Conservation (phyloP, 805 yeast species). For the Saturnispora gosingensis region DNA sequence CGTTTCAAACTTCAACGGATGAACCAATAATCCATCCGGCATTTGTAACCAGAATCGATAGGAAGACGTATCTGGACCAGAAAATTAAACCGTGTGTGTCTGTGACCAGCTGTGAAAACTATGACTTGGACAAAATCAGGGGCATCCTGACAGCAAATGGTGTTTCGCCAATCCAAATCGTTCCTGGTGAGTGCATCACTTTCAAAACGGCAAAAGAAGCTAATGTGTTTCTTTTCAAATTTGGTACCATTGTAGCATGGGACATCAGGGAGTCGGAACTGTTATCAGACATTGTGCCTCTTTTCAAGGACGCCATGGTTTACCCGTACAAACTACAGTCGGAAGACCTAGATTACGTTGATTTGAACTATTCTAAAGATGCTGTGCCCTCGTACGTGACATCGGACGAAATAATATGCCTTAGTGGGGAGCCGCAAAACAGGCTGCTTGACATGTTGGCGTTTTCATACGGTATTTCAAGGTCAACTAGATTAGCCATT, state of each 20-base stretch:
- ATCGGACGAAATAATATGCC: slow-evolving; percentile 48
- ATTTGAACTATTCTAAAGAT: slow-evolving; percentile 2
- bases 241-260: slow-evolving; percentile 84
- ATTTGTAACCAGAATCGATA: slow-evolving; percentile 10
- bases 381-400: slow-evolving; percentile 27
- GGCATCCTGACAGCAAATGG: slow-evolving; percentile 31
- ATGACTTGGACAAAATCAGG: slow-evolving; percentile 45
- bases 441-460: slow-evolving; percentile 72
- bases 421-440: slow-evolving; percentile 44
- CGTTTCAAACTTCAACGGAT: slow-evolving; percentile 7
- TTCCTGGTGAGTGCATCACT: slow-evolving; percentile 52
- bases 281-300: slow-evolving; percentile 39
- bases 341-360: slow-evolving; percentile 77
- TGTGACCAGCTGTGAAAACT: slow-evolving; percentile 62
- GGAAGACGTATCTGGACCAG: slow-evolving; percentile 5
- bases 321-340: slow-evolving; percentile 50
- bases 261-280: slow-evolving; percentile 53
- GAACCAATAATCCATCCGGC: slow-evolving; percentile 14
- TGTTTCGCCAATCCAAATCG: slow-evolving; percentile 26
- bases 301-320: slow-evolving; percentile 40
- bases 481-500: slow-evolving; percentile 79
- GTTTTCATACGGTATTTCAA: slow-evolving; percentile 76
- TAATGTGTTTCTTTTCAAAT: slow-evolving; percentile 50
- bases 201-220: slow-evolving; percentile 36
- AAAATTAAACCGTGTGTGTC: slow-evolving; percentile 45